Evolutionary conservation across 306 rosid genomes (phyloP).

Genomic region (Cucurbita argyrosperma): DNA sequence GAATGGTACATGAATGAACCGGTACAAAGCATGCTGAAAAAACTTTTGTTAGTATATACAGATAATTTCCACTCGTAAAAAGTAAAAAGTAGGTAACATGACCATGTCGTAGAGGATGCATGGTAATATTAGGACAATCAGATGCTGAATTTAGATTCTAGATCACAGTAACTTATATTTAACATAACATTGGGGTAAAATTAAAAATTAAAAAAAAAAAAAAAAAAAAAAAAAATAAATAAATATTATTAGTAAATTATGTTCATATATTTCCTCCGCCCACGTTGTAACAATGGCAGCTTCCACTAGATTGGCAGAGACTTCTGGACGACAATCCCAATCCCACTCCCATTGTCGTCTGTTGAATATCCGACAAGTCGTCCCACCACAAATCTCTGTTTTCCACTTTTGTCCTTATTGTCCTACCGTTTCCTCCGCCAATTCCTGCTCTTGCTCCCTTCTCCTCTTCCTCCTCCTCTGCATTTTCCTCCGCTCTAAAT

Average conservation of each 20-base stretch:
- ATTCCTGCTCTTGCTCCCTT: conserved; percentile 23
- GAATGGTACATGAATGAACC: too few relatives aligned
- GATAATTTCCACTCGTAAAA: too few relatives aligned
- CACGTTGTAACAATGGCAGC: not conserved
- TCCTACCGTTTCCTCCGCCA: conserved; percentile 29
- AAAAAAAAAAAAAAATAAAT: not conserved
- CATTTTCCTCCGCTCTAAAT: conserved; percentile 19
- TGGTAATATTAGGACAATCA: too few relatives aligned
- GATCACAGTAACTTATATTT: too few relatives aligned
- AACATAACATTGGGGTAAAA: too few relatives aligned
- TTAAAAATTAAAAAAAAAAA: not conserved
- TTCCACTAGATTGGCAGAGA: not conserved
- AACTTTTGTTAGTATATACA: too few relatives aligned
- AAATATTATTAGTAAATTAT: not conserved
- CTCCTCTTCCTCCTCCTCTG: conserved; percentile 22
- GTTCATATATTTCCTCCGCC: not conserved
- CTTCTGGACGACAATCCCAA: not conserved
- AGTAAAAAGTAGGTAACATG: too few relatives aligned
- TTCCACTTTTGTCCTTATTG: conserved; percentile 9
- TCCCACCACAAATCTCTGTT: conserved; percentile 18
- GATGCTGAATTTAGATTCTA: too few relatives aligned
- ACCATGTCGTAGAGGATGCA: too few relatives aligned
- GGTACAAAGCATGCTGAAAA: too few relatives aligned
- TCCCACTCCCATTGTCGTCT: not conserved
- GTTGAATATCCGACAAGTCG: not conserved